Conservation (phyloP, 805 yeast species). For the Candida khao-thaluensis region DNA sequence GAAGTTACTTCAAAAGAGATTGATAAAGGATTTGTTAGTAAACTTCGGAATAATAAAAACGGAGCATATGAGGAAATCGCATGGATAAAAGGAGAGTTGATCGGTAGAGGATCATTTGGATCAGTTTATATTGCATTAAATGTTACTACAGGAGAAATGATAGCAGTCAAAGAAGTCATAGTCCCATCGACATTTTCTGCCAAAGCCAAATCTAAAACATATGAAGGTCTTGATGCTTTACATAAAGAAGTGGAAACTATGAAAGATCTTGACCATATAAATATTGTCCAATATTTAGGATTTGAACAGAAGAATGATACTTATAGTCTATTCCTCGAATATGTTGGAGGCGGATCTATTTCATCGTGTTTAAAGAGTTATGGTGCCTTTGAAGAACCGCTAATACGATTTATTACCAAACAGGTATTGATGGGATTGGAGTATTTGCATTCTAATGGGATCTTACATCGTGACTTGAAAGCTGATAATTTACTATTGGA, state of each 20-base stretch:
- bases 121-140: slow-evolving; percentile 88
- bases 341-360: slow-evolving; percentile 97
- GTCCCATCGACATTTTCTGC: slow-evolving; percentile 42
- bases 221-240: slow-evolving; percentile 75
- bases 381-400: slow-evolving; percentile 79
- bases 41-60: slow-evolving; percentile 54
- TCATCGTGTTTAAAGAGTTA: slow-evolving; percentile 78
- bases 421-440: slow-evolving; percentile 84
- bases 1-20: slow-evolving; percentile 79
- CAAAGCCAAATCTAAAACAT: slow-evolving; percentile 35
- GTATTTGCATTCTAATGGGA: slow-evolving; percentile 85
- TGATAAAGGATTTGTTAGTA: slow-evolving; percentile 62
- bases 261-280: slow-evolving; percentile 90
- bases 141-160: slow-evolving; percentile 96
- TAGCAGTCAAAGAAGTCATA: slow-evolving; percentile 94
- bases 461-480: slow-evolving; percentile 89
- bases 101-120: slow-evolving; percentile 97
- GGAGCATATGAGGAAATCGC: slow-evolving; percentile 84
- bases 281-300: slow-evolving; percentile 94
- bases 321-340: slow-evolving; percentile 86
- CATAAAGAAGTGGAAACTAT: slow-evolving; percentile 89
- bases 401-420: slow-evolving; percentile 68
- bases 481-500: slow-evolving; percentile 90
- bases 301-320: slow-evolving; percentile 75
- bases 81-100: slow-evolving; percentile 96